Conservation (phyloP, 352 stramenopile genomes). For the Phytopythium cucurbitacearum region DNA sequence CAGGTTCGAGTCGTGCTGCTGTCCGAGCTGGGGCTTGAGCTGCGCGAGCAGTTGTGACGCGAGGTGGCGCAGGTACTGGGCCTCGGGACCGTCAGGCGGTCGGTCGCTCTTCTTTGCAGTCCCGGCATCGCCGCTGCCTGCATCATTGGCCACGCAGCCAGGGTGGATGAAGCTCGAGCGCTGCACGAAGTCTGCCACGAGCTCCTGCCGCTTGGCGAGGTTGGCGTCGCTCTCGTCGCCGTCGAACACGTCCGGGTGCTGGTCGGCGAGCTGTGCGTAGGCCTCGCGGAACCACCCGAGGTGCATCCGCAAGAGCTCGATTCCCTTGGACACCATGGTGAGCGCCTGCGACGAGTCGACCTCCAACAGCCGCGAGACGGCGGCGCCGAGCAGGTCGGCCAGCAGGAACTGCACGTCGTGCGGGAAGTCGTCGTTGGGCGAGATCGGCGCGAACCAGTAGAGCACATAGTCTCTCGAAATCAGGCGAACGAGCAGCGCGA, state of each 20-base stretch:
- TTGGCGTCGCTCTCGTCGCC: slow-evolving; percentile 45
- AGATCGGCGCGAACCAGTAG: slow-evolving; percentile 67
- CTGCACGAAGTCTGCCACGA: slow-evolving; percentile 51
- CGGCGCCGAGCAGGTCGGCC: slow-evolving; percentile 51
- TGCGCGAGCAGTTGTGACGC: slow-evolving; percentile 58
- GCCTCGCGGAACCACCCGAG: slow-evolving; percentile 77
- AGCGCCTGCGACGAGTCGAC: slow-evolving; percentile 69
- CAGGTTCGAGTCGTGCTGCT: slow-evolving; percentile 45
- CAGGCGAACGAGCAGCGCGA: slow-evolving; percentile 42
- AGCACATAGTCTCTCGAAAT: slow-evolving; percentile 56
- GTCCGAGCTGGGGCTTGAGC: slow-evolving; percentile 55
- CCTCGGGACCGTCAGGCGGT: slow-evolving; percentile 34
- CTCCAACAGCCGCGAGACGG: slow-evolving; percentile 53
- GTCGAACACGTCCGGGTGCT: slow-evolving; percentile 54
- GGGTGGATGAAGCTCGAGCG: slow-evolving; percentile 62
- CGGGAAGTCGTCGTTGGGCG: slow-evolving; percentile 62
- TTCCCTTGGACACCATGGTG: slow-evolving; percentile 47
- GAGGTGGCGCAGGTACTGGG: slow-evolving; percentile 63
- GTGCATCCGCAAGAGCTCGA: slow-evolving; percentile 68
- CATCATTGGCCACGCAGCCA: slow-evolving; percentile 30
- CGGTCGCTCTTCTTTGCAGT: slow-evolving; percentile 16
- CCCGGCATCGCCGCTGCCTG: neutral
- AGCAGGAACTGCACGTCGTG: slow-evolving; percentile 62
- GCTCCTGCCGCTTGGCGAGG: slow-evolving; percentile 49
- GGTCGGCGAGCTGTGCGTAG: slow-evolving; percentile 59